Percentiles rank a stretch among this genome's conserved stretches.
Evolutionary conservation across 2,329 filamentous ascomycete species (phyloP).

Genomic region (Xylaria sp.): DNA sequence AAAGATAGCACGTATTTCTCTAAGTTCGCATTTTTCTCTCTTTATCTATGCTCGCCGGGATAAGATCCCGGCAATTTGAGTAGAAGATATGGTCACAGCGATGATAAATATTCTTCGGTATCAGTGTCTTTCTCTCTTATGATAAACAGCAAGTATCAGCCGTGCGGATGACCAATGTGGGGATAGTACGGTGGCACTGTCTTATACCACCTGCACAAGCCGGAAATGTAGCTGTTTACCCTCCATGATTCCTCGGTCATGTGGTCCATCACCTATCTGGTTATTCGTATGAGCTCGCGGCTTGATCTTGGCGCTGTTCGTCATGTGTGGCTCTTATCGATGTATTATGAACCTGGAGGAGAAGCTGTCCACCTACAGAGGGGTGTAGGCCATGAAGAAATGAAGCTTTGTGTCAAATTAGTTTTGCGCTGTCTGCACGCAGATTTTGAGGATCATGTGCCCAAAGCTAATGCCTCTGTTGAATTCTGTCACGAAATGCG

Average conservation of each 20-base stretch:
- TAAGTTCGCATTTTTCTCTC: not conserved
- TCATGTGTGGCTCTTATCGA: not conserved
- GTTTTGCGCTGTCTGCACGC: not conserved
- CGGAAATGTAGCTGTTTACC: not conserved
- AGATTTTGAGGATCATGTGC: conserved; percentile 11
- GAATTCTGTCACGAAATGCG: not conserved
- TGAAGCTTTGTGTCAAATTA: conserved; percentile 3
- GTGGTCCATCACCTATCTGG: conserved; percentile 4
- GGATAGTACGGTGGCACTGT: not conserved
- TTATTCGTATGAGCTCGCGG: not conserved
- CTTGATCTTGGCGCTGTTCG: not conserved
- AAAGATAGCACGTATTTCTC: not conserved
- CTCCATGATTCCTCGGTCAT: conserved; percentile 2
- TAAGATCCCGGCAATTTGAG: not conserved
- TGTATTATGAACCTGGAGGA: not conserved
- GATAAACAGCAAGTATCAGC: conserved; percentile 8
- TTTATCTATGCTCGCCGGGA: not conserved
- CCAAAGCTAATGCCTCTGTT: conserved; percentile 4
- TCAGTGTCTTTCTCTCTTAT: not conserved
- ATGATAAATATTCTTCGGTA: no score
- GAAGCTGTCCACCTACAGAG: not conserved
- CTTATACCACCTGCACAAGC: not conserved
- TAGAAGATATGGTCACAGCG: not conserved
- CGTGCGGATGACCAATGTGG: not conserved
- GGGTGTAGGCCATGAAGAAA: not conserved